phyloP scores from a whole-genome alignment of 2,329 filamentous ascomycete species.

The Aspergillus sojae region DNA sequence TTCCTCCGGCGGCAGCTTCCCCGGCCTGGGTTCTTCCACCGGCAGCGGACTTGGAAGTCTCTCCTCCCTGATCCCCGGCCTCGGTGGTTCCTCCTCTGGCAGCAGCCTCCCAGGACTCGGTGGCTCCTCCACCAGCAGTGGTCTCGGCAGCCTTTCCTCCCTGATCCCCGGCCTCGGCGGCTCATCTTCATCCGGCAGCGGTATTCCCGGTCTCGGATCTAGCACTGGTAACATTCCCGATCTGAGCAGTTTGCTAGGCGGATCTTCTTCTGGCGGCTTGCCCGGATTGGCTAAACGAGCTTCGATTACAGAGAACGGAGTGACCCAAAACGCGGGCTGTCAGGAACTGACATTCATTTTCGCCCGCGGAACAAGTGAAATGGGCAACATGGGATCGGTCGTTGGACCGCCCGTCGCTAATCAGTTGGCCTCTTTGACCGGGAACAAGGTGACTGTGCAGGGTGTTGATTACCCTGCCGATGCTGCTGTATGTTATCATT shows the following conservation, averaged over 20 bases:
- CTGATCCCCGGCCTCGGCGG: neutral
- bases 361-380: constrained; percentile 46
- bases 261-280: neutral
- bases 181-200: neutral
- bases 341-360: constrained; percentile 48
- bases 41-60: constrained; percentile 10
- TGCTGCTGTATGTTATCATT: constrained; percentile 18
- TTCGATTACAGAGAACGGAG: constrained; percentile 42
- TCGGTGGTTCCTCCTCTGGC: neutral
- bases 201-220: constrained; percentile 5
- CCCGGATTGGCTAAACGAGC: constrained; percentile 18
- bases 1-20: constrained; percentile 1
- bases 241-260: constrained; percentile 2
- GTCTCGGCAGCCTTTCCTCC: constrained; percentile 2
- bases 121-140: neutral
- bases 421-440: constrained; percentile 26
- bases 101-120: no score
- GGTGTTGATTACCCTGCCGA: constrained; percentile 37
- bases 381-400: constrained; percentile 47
- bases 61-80: neutral
- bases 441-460: constrained; percentile 33
- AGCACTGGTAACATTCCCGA: neutral
- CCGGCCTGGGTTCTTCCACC: constrained; percentile 7
- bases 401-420: constrained; percentile 41
- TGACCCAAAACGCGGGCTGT: constrained; percentile 43